phyloP scores from a whole-genome alignment of 1,284 basidiomycete genomes.

The Sporisorium exsertum region DNA sequence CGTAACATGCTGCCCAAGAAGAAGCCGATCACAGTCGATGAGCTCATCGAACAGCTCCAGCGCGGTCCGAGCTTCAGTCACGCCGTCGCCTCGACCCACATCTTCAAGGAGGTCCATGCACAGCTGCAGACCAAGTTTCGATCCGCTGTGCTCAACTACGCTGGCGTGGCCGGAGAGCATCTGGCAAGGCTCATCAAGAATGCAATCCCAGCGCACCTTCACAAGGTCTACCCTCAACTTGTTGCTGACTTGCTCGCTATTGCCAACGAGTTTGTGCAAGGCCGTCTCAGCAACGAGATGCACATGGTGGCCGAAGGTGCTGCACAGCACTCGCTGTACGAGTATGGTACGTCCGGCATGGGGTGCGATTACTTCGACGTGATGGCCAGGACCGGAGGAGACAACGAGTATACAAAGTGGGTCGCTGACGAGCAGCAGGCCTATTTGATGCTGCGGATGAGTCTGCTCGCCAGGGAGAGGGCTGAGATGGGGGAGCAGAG shows the following conservation, averaged over 20 bases:
- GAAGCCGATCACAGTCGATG: slow-evolving; percentile 11
- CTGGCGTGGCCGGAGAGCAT: background rate
- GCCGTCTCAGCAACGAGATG: slow-evolving; percentile 14
- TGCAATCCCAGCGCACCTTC: background rate
- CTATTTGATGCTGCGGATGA: slow-evolving; percentile 8
- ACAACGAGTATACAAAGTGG: slow-evolving; percentile 11
- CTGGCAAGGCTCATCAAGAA: slow-evolving; percentile 8
- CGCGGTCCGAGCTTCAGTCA: background rate
- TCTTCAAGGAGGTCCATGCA: background rate
- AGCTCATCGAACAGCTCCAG: slow-evolving; percentile 9
- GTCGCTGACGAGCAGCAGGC: slow-evolving; percentile 3
- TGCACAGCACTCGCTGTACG: slow-evolving; percentile 3
- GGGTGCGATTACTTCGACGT: background rate
- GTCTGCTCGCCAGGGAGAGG: background rate
- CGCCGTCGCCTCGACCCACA: background rate
- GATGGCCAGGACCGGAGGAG: background rate
- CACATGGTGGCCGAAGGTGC: slow-evolving; percentile 11
- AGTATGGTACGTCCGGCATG: background rate
- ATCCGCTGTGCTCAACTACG: slow-evolving; percentile 1
- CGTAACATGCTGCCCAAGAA: slow-evolving; percentile 1
- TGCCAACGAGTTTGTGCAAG: slow-evolving; percentile 8
- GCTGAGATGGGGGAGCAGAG: background rate
- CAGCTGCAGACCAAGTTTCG: slow-evolving; percentile 16
- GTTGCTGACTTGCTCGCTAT: slow-evolving; percentile 16
- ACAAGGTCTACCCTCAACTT: slow-evolving; percentile 1